Base-by-base conservation (phyloP, 2,329 filamentous ascomycete genomes). In the Chaetomiaceae sp. region DNA sequence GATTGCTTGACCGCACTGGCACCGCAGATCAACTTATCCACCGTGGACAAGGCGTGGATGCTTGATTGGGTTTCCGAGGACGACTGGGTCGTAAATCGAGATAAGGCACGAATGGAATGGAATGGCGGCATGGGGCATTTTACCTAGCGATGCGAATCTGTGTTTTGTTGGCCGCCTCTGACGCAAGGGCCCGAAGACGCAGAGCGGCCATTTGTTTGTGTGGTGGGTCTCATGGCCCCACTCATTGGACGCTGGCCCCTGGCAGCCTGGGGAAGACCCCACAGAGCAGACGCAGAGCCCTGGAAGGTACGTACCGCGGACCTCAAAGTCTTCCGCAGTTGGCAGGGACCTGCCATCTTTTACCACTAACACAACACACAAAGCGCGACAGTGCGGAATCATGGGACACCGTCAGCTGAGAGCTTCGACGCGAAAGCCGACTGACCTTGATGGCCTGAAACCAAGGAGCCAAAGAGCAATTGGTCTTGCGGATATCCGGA, bases 221-320 rank as follows among this genome's bases (percentile, higher is more conserved):
- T 41, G 41, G 45, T 14, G 50, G 50, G 30, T 8, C 23, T n/a
- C n/a, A n/a, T 12, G 1, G 27, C 3, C 21, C 21, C 37, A 30
- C 27, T 34, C 40, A 52, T 53, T 53, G 45, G 50, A 20, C 8
- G 16, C 3, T 42, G 19, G 2, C 14, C 10, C 41, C 27, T 41
- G 30, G 49, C 43, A 43, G 43, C 38, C 48, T 46, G 48, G 49
- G 43, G 49, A 47, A 51, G 21, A 37, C 43, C 49, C 49, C 25
- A 27, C 25, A 7, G 25, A 6, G 25, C 25, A 27, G 25, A 27
- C 25, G 25, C 10, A 27, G n/a, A n/a, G n/a, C n/a, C n/a, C n/a
- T n/a, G n/a, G n/a, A n/a, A n/a, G n/a, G n/a, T n/a, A n/a, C n/a
- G n/a, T 46, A 46, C 44, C 33, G 16, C 34, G n/a, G n/a, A n/a